Evolutionary conservation across 768 basidiomycete genomes (phyloP).

Genomic region (Grammothele lineata): DNA sequence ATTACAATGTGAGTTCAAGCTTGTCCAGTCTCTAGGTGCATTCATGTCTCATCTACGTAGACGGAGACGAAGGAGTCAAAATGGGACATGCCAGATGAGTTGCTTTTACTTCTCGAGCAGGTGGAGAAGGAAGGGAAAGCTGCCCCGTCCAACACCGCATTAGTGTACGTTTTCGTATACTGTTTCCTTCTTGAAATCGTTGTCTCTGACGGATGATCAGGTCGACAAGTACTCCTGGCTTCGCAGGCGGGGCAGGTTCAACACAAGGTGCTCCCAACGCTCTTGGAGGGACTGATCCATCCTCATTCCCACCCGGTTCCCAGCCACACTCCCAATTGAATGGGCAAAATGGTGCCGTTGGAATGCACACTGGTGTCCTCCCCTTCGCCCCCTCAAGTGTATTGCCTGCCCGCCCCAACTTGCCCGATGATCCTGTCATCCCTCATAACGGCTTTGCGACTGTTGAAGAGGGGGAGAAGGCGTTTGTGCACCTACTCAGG

Average conservation of each 20-base stretch:
- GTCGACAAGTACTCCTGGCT: constrained; percentile 12
- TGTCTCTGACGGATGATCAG: too few species aligned
- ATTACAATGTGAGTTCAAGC: constrained; percentile 70
- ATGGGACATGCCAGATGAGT: constrained; percentile 97
- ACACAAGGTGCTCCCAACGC: constrained; percentile 52
- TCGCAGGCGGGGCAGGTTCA: constrained; percentile 12
- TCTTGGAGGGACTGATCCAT: constrained; percentile 48
- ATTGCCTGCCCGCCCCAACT: constrained; percentile 69
- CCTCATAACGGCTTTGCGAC: constrained; percentile 88
- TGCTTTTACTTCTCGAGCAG: constrained; percentile 77
- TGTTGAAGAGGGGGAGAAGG: constrained; percentile 87
- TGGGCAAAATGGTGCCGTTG: constrained; percentile 39
- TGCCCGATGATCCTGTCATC: constrained; percentile 84
- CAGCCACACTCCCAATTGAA: constrained; percentile 38
- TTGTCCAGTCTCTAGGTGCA: background rate
- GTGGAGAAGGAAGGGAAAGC: constrained; percentile 70
- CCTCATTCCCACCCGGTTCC: constrained; percentile 36
- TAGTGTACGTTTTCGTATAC: constrained; percentile 13
- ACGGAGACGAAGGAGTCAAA: constrained; percentile 88
- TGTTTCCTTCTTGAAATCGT: background rate
- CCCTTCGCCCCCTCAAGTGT: constrained; percentile 59
- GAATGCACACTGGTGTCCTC: constrained; percentile 48
- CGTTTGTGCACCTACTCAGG: constrained; percentile 85
- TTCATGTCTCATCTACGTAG: constrained; percentile 31
- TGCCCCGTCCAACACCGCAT: constrained; percentile 31